A percentile compares a stretch with the other conserved stretches of the same genome.
phyloP scores from a whole-genome alignment of 768 basidiomycete genomes.

The Thelephora aurantiotincta region DNA sequence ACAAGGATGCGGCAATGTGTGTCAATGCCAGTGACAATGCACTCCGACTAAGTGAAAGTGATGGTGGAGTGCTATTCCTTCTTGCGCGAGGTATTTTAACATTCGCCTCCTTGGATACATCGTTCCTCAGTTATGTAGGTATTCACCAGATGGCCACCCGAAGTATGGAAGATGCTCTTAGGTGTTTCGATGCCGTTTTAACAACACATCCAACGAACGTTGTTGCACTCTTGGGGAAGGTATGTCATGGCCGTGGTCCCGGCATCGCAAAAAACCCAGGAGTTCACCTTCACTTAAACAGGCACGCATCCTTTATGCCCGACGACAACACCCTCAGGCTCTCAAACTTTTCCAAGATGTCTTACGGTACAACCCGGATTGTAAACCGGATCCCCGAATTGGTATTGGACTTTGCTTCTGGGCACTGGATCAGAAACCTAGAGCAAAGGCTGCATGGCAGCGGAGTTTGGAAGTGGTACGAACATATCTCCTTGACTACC shows the following conservation, averaged over 20 bases:
- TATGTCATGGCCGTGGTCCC: slow-evolving; percentile 14
- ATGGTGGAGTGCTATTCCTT: slow-evolving; percentile 34
- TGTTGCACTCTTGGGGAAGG: slow-evolving; percentile 80
- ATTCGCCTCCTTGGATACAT: not conserved
- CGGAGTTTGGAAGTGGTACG: slow-evolving; percentile 69
- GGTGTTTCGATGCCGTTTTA: slow-evolving; percentile 72
- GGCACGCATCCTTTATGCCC: slow-evolving; percentile 78
- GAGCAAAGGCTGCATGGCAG: slow-evolving; percentile 84
- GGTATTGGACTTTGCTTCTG: slow-evolving; percentile 92
- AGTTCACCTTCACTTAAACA: slow-evolving; percentile 14
- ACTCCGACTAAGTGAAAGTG: slow-evolving; percentile 41
- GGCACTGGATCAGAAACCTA: slow-evolving; percentile 72
- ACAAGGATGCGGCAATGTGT: slow-evolving; percentile 52
- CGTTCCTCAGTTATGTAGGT: slow-evolving; percentile 26
- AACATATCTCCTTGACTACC: slow-evolving; percentile 15
- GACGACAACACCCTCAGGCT: slow-evolving; percentile 63
- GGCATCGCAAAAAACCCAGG: not conserved
- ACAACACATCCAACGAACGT: slow-evolving; percentile 72
- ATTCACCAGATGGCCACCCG: slow-evolving; percentile 72
- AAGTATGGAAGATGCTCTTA: slow-evolving; percentile 68
- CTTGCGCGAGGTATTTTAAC: slow-evolving; percentile 45
- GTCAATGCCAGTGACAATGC: slow-evolving; percentile 46
- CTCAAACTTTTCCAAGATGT: slow-evolving; percentile 81
- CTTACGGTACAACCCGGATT: slow-evolving; percentile 60
- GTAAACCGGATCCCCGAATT: slow-evolving; percentile 85